These are phyloP conservation scores for Malassezia psittaci DNA, from an alignment of 1,284 basidiomycete species.

Conservation along the genomic window DNA sequence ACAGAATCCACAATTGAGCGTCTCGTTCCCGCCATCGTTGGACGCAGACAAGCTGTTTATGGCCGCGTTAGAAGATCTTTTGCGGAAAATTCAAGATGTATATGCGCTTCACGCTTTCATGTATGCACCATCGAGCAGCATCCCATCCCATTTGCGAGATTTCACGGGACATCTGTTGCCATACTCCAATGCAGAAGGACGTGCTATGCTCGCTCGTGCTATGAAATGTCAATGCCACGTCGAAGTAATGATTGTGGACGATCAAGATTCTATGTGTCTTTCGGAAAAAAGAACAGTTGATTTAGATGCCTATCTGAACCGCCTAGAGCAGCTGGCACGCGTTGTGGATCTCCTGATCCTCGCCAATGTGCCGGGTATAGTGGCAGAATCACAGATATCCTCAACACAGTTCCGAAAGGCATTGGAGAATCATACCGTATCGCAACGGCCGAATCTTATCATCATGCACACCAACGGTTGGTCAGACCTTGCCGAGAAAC, in stretches of 20 bases:
- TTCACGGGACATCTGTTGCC: neutral
- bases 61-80: neutral
- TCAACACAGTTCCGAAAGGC: neutral
- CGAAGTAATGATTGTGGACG: conserved; percentile 4
- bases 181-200: conserved; percentile 8
- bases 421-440: neutral
- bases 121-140: neutral
- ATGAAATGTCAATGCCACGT: conserved; percentile 13
- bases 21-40: conserved; percentile 6
- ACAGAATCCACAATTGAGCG: conserved; percentile 11
- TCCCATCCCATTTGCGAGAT: neutral
- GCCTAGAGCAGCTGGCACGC: conserved; percentile 11
- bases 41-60: neutral
- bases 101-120: conserved; percentile 1
- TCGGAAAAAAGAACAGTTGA: neutral
- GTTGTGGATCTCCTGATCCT: conserved; percentile 3
- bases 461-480: neutral
- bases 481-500: neutral
- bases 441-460: neutral
- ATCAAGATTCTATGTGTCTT: neutral
- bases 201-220: conserved; percentile 13
- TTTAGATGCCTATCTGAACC: neutral
- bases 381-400: neutral
- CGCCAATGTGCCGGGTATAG: neutral
- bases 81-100: neutral